Conservation (phyloP, 192 early-diverging fungal species). For the Coemansia sp. region DNA sequence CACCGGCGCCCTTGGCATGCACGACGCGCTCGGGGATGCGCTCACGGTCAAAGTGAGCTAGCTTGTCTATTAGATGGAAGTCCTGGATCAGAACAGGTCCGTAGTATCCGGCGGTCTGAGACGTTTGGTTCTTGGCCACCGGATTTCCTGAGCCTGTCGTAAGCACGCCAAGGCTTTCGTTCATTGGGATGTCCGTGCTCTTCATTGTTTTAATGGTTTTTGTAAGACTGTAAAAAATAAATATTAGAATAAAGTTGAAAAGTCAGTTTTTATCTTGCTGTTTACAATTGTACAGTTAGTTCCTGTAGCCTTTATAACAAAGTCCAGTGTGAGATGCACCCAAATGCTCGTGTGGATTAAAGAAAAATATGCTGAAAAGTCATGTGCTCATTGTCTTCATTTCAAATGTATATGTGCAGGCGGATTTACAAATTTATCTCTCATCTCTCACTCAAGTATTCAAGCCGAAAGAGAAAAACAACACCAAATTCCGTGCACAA, state of each 20-base stretch:
- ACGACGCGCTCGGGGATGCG: slow-evolving; percentile 86
- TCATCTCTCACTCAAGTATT: too few relatives aligned
- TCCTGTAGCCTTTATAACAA: neutral
- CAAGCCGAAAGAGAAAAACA: too few relatives aligned
- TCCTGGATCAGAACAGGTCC: slow-evolving; percentile 72
- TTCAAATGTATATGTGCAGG: too few relatives aligned
- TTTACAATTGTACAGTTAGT: neutral
- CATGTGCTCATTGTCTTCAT: too few relatives aligned
- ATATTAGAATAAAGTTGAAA: too few relatives aligned
- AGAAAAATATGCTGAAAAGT: too few relatives aligned
- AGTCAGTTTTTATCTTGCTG: neutral
- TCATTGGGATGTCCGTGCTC: slow-evolving; percentile 16
- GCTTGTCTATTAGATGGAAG: slow-evolving; percentile 74
- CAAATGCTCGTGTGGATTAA: too few relatives aligned
- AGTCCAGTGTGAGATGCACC: too few relatives aligned
- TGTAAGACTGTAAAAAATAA: too few relatives aligned
- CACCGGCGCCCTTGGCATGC: slow-evolving; percentile 82
- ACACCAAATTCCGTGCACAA: too few relatives aligned
- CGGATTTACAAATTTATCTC: too few relatives aligned
- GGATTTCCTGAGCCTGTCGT: slow-evolving; percentile 67
- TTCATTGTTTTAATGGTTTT: slow-evolving; percentile 12
- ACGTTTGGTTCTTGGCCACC: slow-evolving; percentile 74
- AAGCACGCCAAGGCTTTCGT: slow-evolving; percentile 29
- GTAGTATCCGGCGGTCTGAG: slow-evolving; percentile 62
- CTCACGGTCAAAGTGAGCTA: slow-evolving; percentile 82